A percentile compares a stretch with the other conserved stretches of the same genome.
phyloP scores from a whole-genome alignment of 805 yeast genomes.

The Kodamaea hsintzibuensis region DNA sequence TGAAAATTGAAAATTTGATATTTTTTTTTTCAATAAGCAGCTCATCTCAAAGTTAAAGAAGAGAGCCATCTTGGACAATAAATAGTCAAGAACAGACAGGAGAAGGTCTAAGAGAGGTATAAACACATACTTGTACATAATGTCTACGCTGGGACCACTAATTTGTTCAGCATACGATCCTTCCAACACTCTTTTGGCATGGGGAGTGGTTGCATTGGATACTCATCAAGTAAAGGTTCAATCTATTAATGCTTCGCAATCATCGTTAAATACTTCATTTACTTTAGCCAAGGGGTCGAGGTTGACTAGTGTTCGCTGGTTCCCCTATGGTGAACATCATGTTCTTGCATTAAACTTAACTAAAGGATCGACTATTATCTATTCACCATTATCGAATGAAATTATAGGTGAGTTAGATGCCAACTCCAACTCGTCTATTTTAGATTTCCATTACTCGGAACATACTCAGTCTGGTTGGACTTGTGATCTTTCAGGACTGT shows the following conservation, averaged over 20 bases:
- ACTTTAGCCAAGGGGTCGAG: slow-evolving; percentile 52
- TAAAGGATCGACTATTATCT: slow-evolving; percentile 63
- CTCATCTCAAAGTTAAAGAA: slow-evolving; percentile 9
- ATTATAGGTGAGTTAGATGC: slow-evolving; percentile 53
- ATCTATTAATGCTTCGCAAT: slow-evolving; percentile 44
- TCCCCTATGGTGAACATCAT: slow-evolving; percentile 38
- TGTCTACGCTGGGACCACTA: slow-evolving; percentile 24
- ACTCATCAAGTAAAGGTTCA: slow-evolving; percentile 68
- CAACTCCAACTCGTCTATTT: slow-evolving; percentile 46
- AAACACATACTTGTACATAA: background rate
- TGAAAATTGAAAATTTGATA: background rate
- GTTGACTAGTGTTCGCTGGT: slow-evolving; percentile 57
- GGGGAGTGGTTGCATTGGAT: slow-evolving; percentile 67
- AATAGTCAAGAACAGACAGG: background rate
- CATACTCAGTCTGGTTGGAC: slow-evolving; percentile 53
- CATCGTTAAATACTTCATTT: slow-evolving; percentile 48
- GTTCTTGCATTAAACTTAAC: slow-evolving; percentile 63
- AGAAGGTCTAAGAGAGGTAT: background rate
- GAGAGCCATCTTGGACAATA: background rate
- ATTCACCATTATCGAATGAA: slow-evolving; percentile 65
- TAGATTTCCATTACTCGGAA: slow-evolving; percentile 48
- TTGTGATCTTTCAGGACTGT: slow-evolving; percentile 56
- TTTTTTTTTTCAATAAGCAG: background rate
- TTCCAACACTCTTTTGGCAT: slow-evolving; percentile 61
- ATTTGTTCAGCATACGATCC: slow-evolving; percentile 58